Conservation (phyloP, 106 monocot species). For the Iris macrosiphon region DNA sequence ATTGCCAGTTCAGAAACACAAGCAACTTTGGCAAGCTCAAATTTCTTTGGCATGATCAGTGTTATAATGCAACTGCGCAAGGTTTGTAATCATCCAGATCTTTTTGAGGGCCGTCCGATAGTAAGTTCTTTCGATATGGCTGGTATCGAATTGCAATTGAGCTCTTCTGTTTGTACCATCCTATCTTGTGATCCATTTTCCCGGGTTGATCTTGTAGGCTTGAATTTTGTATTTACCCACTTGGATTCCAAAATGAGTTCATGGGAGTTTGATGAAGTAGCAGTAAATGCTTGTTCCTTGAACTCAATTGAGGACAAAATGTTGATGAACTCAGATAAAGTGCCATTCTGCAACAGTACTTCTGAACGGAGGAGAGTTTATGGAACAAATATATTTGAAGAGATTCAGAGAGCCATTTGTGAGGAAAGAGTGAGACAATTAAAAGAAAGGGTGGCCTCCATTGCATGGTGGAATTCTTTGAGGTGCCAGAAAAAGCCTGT, state of each 20-base stretch:
- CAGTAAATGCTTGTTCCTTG: constrained; percentile 18
- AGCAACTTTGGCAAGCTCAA: constrained; percentile 83
- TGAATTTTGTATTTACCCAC: constrained; percentile 77
- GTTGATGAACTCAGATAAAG: constrained; percentile 3
- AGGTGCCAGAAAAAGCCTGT: constrained; percentile 67
- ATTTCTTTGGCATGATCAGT: constrained; percentile 99
- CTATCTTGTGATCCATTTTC: constrained; percentile 58
- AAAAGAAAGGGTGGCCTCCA: constrained; percentile 65
- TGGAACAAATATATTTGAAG: constrained; percentile 74
- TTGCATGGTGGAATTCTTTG: constrained; percentile 97
- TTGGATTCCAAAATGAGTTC: constrained; percentile 70
- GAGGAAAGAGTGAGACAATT: constrained; percentile 63
- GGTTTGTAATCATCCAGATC: constrained; percentile 99
- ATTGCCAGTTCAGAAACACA: constrained; percentile 98
- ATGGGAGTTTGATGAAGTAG: constrained; percentile 79
- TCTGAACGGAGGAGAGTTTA: constrained; percentile 21
- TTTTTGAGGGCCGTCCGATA: constrained; percentile 97
- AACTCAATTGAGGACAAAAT: constrained; percentile 6
- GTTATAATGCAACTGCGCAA: constrained; percentile 99
- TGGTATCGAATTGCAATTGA: constrained; percentile 79
- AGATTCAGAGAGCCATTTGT: constrained; percentile 68
- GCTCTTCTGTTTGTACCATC: constrained; percentile 52
- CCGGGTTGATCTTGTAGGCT: constrained; percentile 51
- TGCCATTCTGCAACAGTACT: constrained; percentile 5
- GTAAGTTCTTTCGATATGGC: constrained; percentile 93